phyloP scores from a whole-genome alignment of 2,329 filamentous ascomycete genomes.

The Chaetomiaceae sp. region DNA sequence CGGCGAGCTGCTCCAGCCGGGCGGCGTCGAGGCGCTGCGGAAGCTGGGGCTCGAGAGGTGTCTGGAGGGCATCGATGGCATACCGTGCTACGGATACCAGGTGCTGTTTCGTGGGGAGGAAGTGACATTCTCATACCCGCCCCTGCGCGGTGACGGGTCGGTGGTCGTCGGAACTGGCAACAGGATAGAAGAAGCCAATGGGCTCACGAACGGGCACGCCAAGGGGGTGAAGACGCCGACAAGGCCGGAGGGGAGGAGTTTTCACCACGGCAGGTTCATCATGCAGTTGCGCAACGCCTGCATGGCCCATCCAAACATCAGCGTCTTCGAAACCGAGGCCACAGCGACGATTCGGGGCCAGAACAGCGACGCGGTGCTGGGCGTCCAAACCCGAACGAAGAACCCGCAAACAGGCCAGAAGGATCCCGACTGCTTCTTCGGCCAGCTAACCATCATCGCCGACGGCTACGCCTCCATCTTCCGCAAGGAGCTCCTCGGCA shows the following conservation, averaged over 20 bases:
- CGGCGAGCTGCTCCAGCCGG: constrained; percentile 89
- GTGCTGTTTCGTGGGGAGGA: constrained; percentile 72
- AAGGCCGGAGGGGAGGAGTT: constrained; percentile 67
- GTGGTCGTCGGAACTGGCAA: constrained; percentile 23
- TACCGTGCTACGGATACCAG: constrained; percentile 79
- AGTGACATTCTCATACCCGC: constrained; percentile 74
- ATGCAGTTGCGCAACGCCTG: constrained; percentile 72
- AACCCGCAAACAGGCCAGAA: constrained; percentile 51
- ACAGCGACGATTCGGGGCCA: constrained; percentile 67
- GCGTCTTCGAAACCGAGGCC: constrained; percentile 83
- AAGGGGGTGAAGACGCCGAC: constrained; percentile 25
- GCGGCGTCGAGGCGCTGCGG: constrained; percentile 74
- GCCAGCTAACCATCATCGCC: constrained; percentile 76
- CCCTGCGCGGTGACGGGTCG: constrained; percentile 43
- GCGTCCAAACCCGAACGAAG: constrained; percentile 67
- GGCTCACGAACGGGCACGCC: constrained; percentile 4
- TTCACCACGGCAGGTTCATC: constrained; percentile 95
- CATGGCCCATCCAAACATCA: constrained; percentile 71
- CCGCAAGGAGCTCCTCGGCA: constrained; percentile 67
- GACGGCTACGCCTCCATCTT: constrained; percentile 94
- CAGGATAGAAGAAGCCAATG: constrained; percentile 12
- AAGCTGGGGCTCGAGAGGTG: constrained; percentile 76
- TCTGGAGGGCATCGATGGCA: constrained; percentile 81
- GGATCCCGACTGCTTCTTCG: constrained; percentile 74
- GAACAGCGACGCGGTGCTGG: constrained; percentile 65